Base-by-base conservation (phyloP, 2,329 filamentous ascomycete species). In the Xylariaceae sp. region DNA sequence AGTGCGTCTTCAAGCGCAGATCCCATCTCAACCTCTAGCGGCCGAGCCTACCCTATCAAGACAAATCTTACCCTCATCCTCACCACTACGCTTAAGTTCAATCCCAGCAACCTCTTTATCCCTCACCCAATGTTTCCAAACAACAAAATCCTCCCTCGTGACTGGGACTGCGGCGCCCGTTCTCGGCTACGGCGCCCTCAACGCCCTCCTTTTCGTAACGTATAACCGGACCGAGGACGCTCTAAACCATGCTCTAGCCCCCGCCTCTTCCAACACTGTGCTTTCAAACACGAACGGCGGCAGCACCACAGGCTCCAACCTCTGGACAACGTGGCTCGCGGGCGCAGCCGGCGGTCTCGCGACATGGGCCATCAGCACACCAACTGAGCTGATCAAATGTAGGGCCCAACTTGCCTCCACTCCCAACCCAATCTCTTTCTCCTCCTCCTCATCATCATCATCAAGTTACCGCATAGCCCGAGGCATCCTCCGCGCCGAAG, bases 301-400 rank as follows among this genome's bases (percentile, higher is more conserved):
- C 19, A 36, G 6, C 23, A 47, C 49, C 21, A 49, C 26, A 17
- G 53, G 53, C 8, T 48, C 52, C 6, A 83, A 80, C 55, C 79
- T 92, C 3, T 81, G 80, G 71, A 87, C 88, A 33, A 87, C 89
- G 14, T 97, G 90, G 86, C 62, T 88, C 8, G 92, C 93, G 14
- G 94, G 94, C 41, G 90, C 90, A 7, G 76, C 88, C 2, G 91
- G 91, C 37, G 94, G 94, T 1, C 80, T 97, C 16, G 90, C 91
- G 3, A 95, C 90, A 4, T 97, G 92, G 82, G 81, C 90, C 17
- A 83, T 98, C 33, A 94, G 90, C 57, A 89, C 92, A 4, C 94
- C 94, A 0, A 96, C 92, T 0, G 94, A 98, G 75, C 80, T 96
- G 29, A 82, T 97, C 66, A 97, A 97, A 78, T 96, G 92, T 70